phyloP scores from a whole-genome alignment of 495 filamentous ascomycete species.

The Penicillium maclennaniae region DNA sequence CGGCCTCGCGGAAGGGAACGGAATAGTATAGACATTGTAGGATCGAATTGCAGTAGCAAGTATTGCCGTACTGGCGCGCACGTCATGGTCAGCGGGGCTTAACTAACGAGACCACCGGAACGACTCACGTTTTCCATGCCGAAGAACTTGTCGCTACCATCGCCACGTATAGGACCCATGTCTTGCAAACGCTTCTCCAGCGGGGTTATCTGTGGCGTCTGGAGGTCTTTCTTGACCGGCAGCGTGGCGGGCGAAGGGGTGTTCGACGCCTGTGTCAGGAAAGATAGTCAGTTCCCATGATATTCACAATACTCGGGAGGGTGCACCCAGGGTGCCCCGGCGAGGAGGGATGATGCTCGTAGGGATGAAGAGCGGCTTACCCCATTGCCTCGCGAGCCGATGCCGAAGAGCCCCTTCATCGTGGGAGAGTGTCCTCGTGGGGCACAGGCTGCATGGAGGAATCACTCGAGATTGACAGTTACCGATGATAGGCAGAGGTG shows the following conservation, averaged over 20 bases:
- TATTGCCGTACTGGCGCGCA: conserved; percentile 79
- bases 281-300: conserved; percentile 11
- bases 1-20: conserved; percentile 88
- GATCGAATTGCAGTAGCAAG: conserved; percentile 98
- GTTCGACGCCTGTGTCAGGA: conserved; percentile 33
- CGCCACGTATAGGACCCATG: conserved; percentile 69
- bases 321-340: conserved; percentile 13
- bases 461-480: conserved; percentile 1
- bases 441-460: conserved; percentile 34
- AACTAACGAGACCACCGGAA: background rate
- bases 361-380: conserved; percentile 25
- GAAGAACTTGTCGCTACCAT: conserved; percentile 98
- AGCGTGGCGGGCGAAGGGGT: conserved; percentile 39
- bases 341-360: conserved; percentile 14
- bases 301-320: conserved; percentile 13
- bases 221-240: conserved; percentile 68
- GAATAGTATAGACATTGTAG: conserved; percentile 96
- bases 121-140: conserved; percentile 93
- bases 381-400: conserved; percentile 39
- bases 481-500: background rate
- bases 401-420: conserved; percentile 45
- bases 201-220: conserved; percentile 64
- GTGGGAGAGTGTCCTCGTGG: conserved; percentile 22
- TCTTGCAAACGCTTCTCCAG: conserved; percentile 80
- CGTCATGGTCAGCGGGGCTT: background rate